phyloP scores from a whole-genome alignment of 768 basidiomycete genomes.

The Candolleomyces aberdarensis region DNA sequence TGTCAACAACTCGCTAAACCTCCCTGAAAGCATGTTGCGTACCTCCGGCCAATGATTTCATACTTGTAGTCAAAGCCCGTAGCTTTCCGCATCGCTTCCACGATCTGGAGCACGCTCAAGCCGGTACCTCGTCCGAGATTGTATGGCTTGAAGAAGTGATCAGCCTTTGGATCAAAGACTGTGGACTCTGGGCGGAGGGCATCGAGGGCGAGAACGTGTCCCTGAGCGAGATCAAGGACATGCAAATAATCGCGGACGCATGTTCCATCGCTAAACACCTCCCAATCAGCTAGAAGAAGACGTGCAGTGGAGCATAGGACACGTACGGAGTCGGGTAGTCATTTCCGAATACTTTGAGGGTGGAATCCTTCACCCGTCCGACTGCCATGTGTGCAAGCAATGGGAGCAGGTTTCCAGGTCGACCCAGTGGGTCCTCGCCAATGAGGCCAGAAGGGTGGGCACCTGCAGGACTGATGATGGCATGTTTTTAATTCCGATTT shows the following conservation, averaged over 20 bases:
- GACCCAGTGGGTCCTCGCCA: constrained; percentile 94
- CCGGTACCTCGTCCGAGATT: constrained; percentile 95
- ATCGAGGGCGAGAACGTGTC: constrained; percentile 88
- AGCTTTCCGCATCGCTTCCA: constrained; percentile 91
- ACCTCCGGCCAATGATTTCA: constrained; percentile 90
- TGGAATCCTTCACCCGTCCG: constrained; percentile 72
- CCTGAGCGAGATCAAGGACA: constrained; percentile 91
- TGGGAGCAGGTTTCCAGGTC: constrained; percentile 92
- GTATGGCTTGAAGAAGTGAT: constrained; percentile 84
- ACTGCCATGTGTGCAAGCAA: constrained; percentile 93
- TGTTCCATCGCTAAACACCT: constrained; percentile 73
- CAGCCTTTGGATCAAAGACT: constrained; percentile 54
- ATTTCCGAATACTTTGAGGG: constrained; percentile 87
- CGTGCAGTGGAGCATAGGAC: neutral
- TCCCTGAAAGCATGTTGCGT: constrained; percentile 23
- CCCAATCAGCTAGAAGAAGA: constrained; percentile 2
- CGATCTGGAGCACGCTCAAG: constrained; percentile 89
- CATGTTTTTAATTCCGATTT: neutral
- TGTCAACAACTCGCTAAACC: neutral
- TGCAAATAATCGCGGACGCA: constrained; percentile 97
- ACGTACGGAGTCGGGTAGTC: constrained; percentile 92
- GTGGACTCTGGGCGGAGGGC: constrained; percentile 63
- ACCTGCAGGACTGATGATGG: constrained; percentile 77
- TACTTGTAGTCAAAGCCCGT: constrained; percentile 87
- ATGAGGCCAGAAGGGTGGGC: constrained; percentile 94